These are phyloP conservation scores for Diddensiella transvaalensis DNA, from an alignment of 805 yeast species.

Conservation along the genomic window DNA sequence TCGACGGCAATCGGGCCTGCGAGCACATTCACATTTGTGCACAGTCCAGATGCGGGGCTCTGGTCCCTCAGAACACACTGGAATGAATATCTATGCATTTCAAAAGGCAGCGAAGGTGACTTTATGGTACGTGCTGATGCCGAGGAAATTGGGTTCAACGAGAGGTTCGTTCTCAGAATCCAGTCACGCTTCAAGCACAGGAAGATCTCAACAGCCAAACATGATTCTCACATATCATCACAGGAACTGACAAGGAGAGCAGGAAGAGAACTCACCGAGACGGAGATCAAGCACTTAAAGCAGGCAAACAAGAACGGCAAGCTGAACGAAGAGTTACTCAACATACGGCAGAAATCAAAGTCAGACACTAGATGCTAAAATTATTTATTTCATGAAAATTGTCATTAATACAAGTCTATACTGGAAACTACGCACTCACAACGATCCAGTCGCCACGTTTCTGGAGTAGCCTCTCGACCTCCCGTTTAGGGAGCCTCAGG, in stretches of 20 bases:
- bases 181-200: conserved; percentile 24
- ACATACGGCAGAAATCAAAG: conserved; percentile 30
- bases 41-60: conserved; percentile 14
- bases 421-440: conserved; percentile 30
- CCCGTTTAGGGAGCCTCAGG: conserved; percentile 51
- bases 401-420: not conserved
- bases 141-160: conserved; percentile 20
- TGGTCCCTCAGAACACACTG: conserved; percentile 25
- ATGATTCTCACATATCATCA: conserved; percentile 21
- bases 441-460: conserved; percentile 50
- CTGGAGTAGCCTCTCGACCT: conserved; percentile 49
- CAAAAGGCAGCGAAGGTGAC: conserved; percentile 13
- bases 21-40: conserved; percentile 27
- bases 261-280: conserved; percentile 26
- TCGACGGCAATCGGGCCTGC: conserved; percentile 35
- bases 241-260: conserved; percentile 26
- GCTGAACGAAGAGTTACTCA: conserved; percentile 38
- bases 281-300: conserved; percentile 22
- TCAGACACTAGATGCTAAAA: conserved; percentile 29
- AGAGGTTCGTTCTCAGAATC: conserved; percentile 24
- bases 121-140: conserved; percentile 17
- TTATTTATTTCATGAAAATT: not conserved
- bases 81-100: conserved; percentile 18
- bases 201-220: not conserved
- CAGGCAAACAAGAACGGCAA: conserved; percentile 32